Conservation (phyloP, 148 eudicot genomes). For the Camellia sinensis region DNA sequence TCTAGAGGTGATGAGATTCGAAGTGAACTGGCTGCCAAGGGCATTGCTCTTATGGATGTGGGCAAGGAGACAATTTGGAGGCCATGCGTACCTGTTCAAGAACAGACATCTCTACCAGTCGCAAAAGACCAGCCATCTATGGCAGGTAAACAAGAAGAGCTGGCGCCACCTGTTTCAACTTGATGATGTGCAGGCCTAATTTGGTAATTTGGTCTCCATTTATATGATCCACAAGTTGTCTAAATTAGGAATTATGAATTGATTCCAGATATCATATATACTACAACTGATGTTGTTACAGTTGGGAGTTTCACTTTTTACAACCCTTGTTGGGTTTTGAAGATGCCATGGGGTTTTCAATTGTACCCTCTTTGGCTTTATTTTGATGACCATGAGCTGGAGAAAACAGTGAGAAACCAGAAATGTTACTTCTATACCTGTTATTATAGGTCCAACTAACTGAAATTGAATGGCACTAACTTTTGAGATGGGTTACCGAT, state of each 20-base stretch:
- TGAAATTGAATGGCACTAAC: background rate
- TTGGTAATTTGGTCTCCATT: background rate
- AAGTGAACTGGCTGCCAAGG: constrained; percentile 51
- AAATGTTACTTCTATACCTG: background rate
- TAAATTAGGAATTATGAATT: background rate
- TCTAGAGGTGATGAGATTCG: constrained; percentile 63
- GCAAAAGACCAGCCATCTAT: background rate
- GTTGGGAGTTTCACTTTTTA: background rate
- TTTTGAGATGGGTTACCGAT: too few relatives aligned
- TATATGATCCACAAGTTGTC: background rate
- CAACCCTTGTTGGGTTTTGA: constrained; percentile 9
- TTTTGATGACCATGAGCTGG: background rate
- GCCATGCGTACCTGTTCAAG: constrained; percentile 45
- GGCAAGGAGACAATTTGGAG: constrained; percentile 69
- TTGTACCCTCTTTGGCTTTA: background rate
- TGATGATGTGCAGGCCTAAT: constrained; percentile 5
- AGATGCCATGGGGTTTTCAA: background rate
- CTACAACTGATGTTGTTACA: background rate
- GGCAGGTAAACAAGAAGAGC: constrained; percentile 32
- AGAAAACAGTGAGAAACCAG: background rate
- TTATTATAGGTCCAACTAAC: background rate
- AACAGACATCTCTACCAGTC: background rate
- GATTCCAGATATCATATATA: background rate
- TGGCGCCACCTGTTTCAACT: constrained; percentile 3
- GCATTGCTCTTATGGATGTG: constrained; percentile 79